phyloP scores from a whole-genome alignment of 2,329 filamentous ascomycete species.

The Monilinia vaccinii-corymbosi region DNA sequence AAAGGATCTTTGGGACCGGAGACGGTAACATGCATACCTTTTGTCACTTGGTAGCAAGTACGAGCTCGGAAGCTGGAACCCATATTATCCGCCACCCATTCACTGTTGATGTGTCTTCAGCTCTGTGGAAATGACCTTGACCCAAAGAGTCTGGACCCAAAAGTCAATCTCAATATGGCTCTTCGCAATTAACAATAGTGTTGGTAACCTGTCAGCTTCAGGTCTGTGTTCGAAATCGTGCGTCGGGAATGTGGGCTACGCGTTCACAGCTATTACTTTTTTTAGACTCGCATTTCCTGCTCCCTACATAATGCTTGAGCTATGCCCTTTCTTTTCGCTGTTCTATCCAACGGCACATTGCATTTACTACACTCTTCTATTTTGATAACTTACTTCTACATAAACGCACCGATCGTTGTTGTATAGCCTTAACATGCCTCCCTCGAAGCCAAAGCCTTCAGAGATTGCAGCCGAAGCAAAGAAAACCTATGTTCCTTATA shows the following conservation, averaged over 20 bases:
- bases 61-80: slow-evolving; percentile 7
- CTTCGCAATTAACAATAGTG: background rate
- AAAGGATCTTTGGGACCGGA: slow-evolving; percentile 4
- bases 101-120: background rate
- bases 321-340: background rate
- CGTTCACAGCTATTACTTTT: slow-evolving; percentile 1
- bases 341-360: background rate
- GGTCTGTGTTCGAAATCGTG: slow-evolving; percentile 6
- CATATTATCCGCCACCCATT: slow-evolving; percentile 2
- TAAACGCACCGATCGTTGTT: background rate
- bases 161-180: background rate
- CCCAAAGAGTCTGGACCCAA: background rate
- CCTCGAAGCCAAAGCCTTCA: slow-evolving; percentile 52
- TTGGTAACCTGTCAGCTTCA: background rate
- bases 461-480: slow-evolving; percentile 70
- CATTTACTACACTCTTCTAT: background rate
- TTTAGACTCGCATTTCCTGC: background rate
- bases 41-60: slow-evolving; percentile 7
- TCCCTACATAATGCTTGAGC: background rate
- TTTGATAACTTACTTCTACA: background rate
- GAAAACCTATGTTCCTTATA: slow-evolving; percentile 56
- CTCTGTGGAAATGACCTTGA: slow-evolving; percentile 6
- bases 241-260: slow-evolving; percentile 4
- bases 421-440: slow-evolving; percentile 38
- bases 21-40: slow-evolving; percentile 6